Conservation (phyloP, 495 filamentous ascomycete genomes). For the Hypoxylon fragiforme region DNA sequence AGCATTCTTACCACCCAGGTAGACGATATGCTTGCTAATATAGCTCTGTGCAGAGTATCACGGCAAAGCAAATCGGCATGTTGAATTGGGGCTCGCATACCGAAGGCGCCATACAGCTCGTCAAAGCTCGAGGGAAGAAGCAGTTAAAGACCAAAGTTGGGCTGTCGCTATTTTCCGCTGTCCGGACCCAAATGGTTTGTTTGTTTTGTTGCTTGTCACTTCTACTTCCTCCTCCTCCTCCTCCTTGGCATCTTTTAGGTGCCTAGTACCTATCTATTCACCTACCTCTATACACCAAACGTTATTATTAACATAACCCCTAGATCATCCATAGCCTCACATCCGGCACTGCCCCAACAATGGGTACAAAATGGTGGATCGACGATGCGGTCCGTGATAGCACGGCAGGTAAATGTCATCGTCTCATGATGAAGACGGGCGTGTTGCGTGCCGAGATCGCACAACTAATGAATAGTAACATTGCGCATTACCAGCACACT, state of each 20-base stretch:
- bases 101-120: conserved; percentile 57
- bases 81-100: conserved; percentile 58
- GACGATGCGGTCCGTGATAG: conserved; percentile 45
- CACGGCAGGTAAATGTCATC: conserved; percentile 44
- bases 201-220: not conserved
- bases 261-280: no score
- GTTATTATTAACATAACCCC: conserved; percentile 4
- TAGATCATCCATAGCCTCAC: conserved; percentile 53
- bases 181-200: conserved; percentile 56
- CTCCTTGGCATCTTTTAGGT: no score
- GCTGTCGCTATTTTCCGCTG: conserved; percentile 53
- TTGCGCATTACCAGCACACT: no score
- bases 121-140: conserved; percentile 55
- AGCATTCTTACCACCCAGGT: not conserved
- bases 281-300: no score
- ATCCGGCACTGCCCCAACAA: conserved; percentile 46
- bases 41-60: conserved; percentile 42
- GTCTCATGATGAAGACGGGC: conserved; percentile 49
- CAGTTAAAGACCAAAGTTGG: conserved; percentile 53
- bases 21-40: conserved; percentile 5
- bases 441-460: conserved; percentile 53
- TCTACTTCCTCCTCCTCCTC: not conserved
- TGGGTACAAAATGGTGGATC: conserved; percentile 58
- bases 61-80: conserved; percentile 48
- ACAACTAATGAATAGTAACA: conserved; percentile 39